Evolutionary conservation across 2,329 filamentous ascomycete genomes (phyloP), one percentile per base, ranked within the genome.

Genomic region (Dendryphion nanum): DNA sequence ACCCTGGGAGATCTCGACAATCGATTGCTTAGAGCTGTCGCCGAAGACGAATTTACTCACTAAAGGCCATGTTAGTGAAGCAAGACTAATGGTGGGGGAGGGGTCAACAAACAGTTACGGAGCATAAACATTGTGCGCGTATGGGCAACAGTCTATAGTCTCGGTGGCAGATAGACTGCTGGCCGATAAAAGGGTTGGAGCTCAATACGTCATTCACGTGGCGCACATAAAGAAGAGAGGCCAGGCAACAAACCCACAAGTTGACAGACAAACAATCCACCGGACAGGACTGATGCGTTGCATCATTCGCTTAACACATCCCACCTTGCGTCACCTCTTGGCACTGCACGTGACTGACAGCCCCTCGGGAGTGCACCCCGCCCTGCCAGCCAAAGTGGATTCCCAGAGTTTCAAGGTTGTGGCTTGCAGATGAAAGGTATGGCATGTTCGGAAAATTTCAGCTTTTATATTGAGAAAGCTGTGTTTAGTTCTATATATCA

Each of bases 1-100:
- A 62, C 93, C 93, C 68, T 97, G 89, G 13, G 90, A 83, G 30
- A 98, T 83, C 64, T 97, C 90, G 69, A 95, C 89, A 62, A 98
- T 82, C 33, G 89, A 86, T 73, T 97, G 90, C 67, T 96, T 91
- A 64, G 82, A 88, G 58, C 80, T 81, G 66, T 94, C 89, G 50
- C 83, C 83, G 65, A 97, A 97, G 63, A 97, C 82, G 60, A 93
- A 83, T 71, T 95, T 96, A 70, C 87, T 86, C 53, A 95, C 89
- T 94, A 61, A 41, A 29, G 26, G 37, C 33, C 30, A 45, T 17
- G 45, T 63, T 47, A 60, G 57, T 13, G 16, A n/a, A 15, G 37
- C 26, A 21, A 29, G 40, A 47, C 42, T 40, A 55, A 59, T 54
- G 59, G 55, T 52, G 58, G 58, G 58, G 59, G 43, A 48, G 38